Percentiles rank a stretch among this genome's conserved stretches.
Evolutionary conservation across 108 stramenopile genomes (phyloP).

Genomic region (Pseudonitzschia pungens): DNA sequence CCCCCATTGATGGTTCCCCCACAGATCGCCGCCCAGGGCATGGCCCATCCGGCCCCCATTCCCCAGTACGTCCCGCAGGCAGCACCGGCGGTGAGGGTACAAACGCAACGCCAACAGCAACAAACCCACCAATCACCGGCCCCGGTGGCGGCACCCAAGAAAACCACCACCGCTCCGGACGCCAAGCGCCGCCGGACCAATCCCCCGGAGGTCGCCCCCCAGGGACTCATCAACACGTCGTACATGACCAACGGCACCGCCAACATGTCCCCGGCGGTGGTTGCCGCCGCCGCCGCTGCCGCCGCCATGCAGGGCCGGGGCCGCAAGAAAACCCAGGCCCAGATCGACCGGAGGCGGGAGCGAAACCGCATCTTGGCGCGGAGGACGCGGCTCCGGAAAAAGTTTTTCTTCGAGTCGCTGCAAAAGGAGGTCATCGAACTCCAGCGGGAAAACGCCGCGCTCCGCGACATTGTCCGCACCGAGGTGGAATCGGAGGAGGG

Average conservation of each 20-base stretch:
- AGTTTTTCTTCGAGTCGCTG: constrained; percentile 95
- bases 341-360: constrained; percentile 81
- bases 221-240: constrained; percentile 20
- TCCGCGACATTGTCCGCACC: constrained; percentile 76
- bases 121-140: constrained; percentile 4
- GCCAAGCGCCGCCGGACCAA: constrained; percentile 6
- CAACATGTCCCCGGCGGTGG: constrained; percentile 13
- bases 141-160: not conserved
- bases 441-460: constrained; percentile 71
- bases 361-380: constrained; percentile 95
- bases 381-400: constrained; percentile 94
- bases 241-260: constrained; percentile 4
- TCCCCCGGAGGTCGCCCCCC: constrained; percentile 11
- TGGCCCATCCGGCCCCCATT: not conserved
- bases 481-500: constrained; percentile 54
- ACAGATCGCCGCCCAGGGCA: constrained; percentile 15
- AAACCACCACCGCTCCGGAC: not conserved
- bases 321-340: constrained; percentile 78
- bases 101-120: not conserved
- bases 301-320: constrained; percentile 31
- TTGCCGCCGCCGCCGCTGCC: constrained; percentile 17
- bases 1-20: constrained; percentile 1
- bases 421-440: constrained; percentile 89
- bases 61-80: constrained; percentile 2
- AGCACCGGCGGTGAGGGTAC: constrained; percentile 2